Conservation (phyloP, 176 grass and related monocot species). For the Saccharum officinarum region DNA sequence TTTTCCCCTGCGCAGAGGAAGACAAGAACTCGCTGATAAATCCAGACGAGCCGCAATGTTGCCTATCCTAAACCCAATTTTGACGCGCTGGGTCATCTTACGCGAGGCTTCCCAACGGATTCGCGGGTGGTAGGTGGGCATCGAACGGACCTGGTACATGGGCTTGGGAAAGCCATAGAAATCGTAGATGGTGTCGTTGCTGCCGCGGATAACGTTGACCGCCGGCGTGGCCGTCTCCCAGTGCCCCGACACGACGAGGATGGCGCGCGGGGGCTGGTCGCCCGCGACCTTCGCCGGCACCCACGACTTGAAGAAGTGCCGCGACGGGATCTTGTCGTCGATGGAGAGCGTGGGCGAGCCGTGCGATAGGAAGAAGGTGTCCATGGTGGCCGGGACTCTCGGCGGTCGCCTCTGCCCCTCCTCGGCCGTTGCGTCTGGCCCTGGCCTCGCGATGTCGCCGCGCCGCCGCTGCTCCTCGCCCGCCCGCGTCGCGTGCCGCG, state of each 20-base stretch:
- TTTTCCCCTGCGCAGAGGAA: not conserved
- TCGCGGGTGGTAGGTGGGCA: not conserved
- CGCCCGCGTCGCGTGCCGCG: not conserved
- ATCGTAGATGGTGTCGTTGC: conserved; percentile 67
- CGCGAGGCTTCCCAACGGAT: not conserved
- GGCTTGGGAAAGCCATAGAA: conserved; percentile 68
- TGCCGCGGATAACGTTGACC: conserved; percentile 55
- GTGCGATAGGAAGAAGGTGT: conserved; percentile 90
- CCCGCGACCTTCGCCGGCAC: conserved; percentile 44
- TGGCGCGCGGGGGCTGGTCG: conserved; percentile 46
- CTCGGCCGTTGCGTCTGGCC: not conserved
- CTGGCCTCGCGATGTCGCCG: not conserved
- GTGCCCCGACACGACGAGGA: conserved; percentile 78
- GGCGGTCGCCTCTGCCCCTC: not conserved
- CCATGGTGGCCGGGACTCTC: conserved; percentile 25
- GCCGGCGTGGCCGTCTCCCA: conserved; percentile 63
- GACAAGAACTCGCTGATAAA: not conserved
- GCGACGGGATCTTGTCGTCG: conserved; percentile 64
- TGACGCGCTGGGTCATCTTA: not conserved
- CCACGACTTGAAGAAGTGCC: conserved; percentile 79
- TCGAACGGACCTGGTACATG: conserved; percentile 70
- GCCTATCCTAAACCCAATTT: not conserved
- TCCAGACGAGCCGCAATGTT: not conserved
- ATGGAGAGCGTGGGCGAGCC: conserved; percentile 85
- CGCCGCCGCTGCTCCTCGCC: not conserved